Evolutionary conservation across 2,329 filamentous ascomycete species (phyloP).

Genomic region (Blastomyces parvus): DNA sequence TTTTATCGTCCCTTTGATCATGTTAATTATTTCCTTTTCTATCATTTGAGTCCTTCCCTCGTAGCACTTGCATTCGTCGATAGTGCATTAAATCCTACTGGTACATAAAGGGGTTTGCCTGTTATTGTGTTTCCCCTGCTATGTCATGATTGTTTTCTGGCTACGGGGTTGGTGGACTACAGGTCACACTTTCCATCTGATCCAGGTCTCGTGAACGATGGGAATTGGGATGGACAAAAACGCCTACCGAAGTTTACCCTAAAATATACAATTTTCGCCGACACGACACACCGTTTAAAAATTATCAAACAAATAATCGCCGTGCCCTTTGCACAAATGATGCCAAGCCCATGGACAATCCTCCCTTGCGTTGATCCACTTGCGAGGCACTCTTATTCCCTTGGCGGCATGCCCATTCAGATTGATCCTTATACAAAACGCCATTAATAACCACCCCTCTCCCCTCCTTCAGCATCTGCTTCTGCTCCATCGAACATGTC

Average conservation of each 20-base stretch:
- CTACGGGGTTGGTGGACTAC: not conserved
- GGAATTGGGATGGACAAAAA: not conserved
- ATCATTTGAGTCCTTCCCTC: not conserved
- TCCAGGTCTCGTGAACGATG: not conserved
- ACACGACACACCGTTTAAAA: not conserved
- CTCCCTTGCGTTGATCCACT: not conserved
- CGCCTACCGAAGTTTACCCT: not conserved
- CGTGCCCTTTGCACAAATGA: not conserved
- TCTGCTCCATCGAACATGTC: constrained; percentile 47
- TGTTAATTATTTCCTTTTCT: not conserved
- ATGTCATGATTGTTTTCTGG: not conserved
- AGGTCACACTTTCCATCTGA: not conserved
- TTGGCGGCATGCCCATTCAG: constrained; percentile 23
- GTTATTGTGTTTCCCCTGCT: not conserved
- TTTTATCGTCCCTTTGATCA: not conserved
- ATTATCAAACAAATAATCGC: not conserved
- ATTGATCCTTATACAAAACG: constrained; percentile 40
- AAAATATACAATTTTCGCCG: not conserved
- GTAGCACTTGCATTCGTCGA: not conserved
- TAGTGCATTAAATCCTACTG: not conserved
- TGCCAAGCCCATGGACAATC: not conserved
- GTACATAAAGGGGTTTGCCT: not conserved
- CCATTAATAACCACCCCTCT: constrained; percentile 53
- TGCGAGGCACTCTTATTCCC: not conserved
- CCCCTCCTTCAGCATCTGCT: constrained; percentile 39